Percentiles rank a stretch among this genome's conserved stretches.
These are phyloP conservation scores for Mycosphaerella sp. DNA, from an alignment of 2,329 filamentous ascomycete species.

Conservation along the genomic window DNA sequence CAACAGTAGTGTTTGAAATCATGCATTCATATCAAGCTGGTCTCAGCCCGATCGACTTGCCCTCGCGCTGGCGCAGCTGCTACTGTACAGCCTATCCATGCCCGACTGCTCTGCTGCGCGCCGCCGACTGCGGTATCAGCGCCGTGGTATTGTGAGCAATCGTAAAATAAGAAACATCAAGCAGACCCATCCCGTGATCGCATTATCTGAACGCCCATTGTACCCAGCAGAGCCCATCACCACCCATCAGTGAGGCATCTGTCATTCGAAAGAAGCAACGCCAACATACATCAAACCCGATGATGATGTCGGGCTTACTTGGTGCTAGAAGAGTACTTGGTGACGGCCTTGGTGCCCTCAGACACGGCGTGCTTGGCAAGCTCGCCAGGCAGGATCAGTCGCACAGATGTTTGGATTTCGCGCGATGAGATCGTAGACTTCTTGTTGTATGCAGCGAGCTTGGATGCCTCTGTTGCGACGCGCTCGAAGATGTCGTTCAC, in stretches of 20 bases:
- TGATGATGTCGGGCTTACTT: conserved; percentile 62
- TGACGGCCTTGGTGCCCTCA: conserved; percentile 99
- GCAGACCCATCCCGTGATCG: conserved; percentile 46
- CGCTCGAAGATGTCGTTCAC: conserved; percentile 99
- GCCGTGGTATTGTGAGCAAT: conserved; percentile 30
- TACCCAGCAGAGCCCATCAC: conserved; percentile 5
- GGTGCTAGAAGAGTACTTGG: conserved; percentile 99
- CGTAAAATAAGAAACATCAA: conserved; percentile 26
- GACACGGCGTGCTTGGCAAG: conserved; percentile 99
- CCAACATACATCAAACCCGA: conserved; percentile 11
- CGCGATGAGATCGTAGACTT: conserved; percentile 99
- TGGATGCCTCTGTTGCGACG: conserved; percentile 95
- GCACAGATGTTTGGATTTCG: conserved; percentile 98
- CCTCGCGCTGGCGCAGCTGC: conserved; percentile 28
- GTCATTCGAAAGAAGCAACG: conserved; percentile 12
- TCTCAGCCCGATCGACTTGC: conserved; percentile 21
- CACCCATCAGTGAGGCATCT: not conserved
- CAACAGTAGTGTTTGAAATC: conserved; percentile 26
- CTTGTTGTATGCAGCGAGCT: conserved; percentile 99
- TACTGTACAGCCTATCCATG: conserved; percentile 32
- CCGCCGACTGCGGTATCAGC: conserved; percentile 20
- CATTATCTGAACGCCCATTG: conserved; percentile 42
- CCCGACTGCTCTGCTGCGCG: conserved; percentile 21
- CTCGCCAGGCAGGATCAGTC: conserved; percentile 96
- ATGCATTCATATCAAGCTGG: conserved; percentile 33